Evolutionary conservation across 192 early-diverging fungal species (phyloP).

Genomic region (Thamnidium elegans): DNA sequence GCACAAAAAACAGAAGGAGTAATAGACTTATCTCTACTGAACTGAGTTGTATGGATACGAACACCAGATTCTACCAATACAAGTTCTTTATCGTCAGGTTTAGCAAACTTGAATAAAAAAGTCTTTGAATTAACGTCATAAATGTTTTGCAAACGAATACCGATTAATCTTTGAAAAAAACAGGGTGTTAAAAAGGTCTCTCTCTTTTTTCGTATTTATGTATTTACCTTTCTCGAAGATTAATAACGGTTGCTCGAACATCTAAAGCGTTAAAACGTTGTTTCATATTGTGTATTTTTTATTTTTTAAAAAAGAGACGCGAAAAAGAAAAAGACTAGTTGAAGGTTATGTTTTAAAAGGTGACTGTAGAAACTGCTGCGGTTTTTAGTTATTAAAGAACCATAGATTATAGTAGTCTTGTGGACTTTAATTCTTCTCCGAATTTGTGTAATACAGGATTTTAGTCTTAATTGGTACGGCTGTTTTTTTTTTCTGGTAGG

Average conservation of each 20-base stretch:
- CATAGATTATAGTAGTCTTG: too few species aligned
- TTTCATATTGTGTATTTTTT: constrained; percentile 57
- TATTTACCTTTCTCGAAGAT: constrained; percentile 62
- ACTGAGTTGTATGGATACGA: constrained; percentile 90
- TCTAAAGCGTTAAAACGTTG: constrained; percentile 90
- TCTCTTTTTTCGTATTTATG: not conserved
- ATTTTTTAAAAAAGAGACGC: too few species aligned
- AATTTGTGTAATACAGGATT: too few species aligned
- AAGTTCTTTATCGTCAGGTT: constrained; percentile 84
- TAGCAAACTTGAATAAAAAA: constrained; percentile 89
- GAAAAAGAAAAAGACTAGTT: too few species aligned
- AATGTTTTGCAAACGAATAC: constrained; percentile 90
- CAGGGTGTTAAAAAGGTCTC: too few species aligned
- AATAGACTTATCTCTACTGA: constrained; percentile 79
- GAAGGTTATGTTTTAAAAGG: too few species aligned
- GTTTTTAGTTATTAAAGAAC: too few species aligned
- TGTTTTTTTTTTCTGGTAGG: too few species aligned
- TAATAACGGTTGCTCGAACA: constrained; percentile 76
- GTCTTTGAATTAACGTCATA: constrained; percentile 92
- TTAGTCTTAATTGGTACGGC: too few species aligned
- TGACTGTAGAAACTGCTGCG: too few species aligned
- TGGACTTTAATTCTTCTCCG: too few species aligned
- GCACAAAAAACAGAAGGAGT: constrained; percentile 85
- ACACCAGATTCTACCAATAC: constrained; percentile 92
- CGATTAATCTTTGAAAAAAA: constrained; percentile 59